These are phyloP conservation scores for Hypoxylon sp. DNA, from an alignment of 2,329 filamentous ascomycete genomes.

Conservation along the genomic window DNA sequence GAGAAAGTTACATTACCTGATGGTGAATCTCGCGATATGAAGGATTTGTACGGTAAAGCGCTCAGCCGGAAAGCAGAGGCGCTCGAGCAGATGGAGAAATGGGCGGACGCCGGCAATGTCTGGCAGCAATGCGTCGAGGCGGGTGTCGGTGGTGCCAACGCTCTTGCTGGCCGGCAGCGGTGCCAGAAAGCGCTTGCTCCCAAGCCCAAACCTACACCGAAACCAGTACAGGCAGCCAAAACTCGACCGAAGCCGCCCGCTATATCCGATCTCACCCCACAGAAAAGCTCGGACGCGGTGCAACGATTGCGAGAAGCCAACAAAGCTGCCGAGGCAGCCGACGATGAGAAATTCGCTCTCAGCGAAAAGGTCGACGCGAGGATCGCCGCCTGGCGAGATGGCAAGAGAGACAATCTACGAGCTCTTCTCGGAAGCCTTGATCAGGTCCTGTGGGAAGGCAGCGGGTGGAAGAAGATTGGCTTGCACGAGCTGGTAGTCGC, in stretches of 20 bases:
- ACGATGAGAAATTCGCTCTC: slow-evolving; percentile 93
- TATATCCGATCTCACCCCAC: slow-evolving; percentile 57
- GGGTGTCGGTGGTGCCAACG: slow-evolving; percentile 86
- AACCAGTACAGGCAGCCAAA: slow-evolving; percentile 60
- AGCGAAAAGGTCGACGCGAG: slow-evolving; percentile 86
- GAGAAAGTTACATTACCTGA: slow-evolving; percentile 81
- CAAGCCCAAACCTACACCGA: slow-evolving; percentile 66
- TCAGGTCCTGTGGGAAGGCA: slow-evolving; percentile 88
- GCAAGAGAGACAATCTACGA: slow-evolving; percentile 92
- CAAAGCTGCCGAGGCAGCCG: slow-evolving; percentile 83
- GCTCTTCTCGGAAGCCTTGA: slow-evolving; percentile 90
- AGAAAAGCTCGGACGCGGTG: slow-evolving; percentile 80
- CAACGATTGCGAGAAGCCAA: slow-evolving; percentile 86
- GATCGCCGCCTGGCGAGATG: slow-evolving; percentile 85
- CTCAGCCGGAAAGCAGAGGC: slow-evolving; percentile 95
- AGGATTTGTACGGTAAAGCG: slow-evolving; percentile 92
- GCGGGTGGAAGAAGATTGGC: slow-evolving; percentile 96
- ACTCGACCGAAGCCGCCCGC: slow-evolving; percentile 60
- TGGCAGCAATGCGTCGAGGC: slow-evolving; percentile 89
- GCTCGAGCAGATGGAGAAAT: slow-evolving; percentile 94
- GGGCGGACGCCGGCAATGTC: slow-evolving; percentile 82
- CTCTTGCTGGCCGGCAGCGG: slow-evolving; percentile 86
- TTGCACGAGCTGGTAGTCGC: slow-evolving; percentile 93
- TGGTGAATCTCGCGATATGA: slow-evolving; percentile 83
- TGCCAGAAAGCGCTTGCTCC: slow-evolving; percentile 89